Evolutionary conservation across 1,284 basidiomycete species (phyloP).

Genomic region (Golubevia pallescens): DNA sequence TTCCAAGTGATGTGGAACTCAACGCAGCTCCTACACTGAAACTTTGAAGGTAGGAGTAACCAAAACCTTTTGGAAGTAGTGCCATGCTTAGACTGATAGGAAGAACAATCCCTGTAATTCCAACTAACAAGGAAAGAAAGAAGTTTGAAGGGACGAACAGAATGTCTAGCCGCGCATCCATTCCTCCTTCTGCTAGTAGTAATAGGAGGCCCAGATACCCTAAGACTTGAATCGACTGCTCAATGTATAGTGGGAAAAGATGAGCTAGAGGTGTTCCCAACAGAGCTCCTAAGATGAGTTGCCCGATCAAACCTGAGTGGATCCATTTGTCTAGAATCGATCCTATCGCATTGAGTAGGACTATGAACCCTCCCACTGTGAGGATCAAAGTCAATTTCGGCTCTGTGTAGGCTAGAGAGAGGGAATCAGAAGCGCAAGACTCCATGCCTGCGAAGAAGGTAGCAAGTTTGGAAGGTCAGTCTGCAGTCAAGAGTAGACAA

Average conservation of each 20-base stretch:
- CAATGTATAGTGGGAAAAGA: constrained; percentile 18
- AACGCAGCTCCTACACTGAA: constrained; percentile 31
- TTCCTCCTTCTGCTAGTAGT: constrained; percentile 28
- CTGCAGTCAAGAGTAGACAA: too few relatives aligned
- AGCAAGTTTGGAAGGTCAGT: too few relatives aligned
- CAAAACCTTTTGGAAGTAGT: constrained; percentile 23
- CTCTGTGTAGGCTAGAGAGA: too few relatives aligned
- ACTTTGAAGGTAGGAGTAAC: constrained; percentile 21
- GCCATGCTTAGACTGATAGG: constrained; percentile 31
- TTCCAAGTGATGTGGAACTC: constrained; percentile 28
- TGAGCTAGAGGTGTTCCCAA: constrained; percentile 24
- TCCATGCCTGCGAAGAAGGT: too few relatives aligned
- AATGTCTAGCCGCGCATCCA: constrained; percentile 32
- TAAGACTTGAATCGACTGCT: constrained; percentile 15
- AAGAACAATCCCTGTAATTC: constrained; percentile 17
- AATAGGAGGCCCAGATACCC: constrained; percentile 35
- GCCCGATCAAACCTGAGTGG: constrained; percentile 21
- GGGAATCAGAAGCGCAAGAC: too few relatives aligned
- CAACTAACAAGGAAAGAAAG: constrained; percentile 15
- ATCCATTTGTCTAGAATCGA: constrained; percentile 3
- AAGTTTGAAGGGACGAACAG: constrained; percentile 20
- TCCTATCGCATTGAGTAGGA: constrained; percentile 19
- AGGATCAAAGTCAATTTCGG: too few relatives aligned
- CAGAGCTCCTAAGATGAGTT: constrained; percentile 26
- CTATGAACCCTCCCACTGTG: constrained; percentile 5